A percentile compares a stretch with the other conserved stretches of the same genome.
These are phyloP conservation scores for Pestalotiopsis sp. DNA, from an alignment of 2,329 filamentous ascomycete species.

Conservation along the genomic window DNA sequence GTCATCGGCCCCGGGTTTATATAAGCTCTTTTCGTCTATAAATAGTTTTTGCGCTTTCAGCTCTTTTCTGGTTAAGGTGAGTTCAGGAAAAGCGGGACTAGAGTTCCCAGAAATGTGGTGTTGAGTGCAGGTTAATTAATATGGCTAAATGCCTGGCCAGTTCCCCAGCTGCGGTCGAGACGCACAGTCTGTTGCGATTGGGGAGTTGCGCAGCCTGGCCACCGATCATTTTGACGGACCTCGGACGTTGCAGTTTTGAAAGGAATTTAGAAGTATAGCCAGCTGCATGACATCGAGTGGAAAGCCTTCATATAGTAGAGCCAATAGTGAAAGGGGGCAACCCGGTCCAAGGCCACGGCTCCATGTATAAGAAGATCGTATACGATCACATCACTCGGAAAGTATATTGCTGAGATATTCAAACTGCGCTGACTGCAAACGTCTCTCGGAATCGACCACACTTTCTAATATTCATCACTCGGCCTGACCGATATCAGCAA, in stretches of 20 bases:
- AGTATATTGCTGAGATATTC: background rate
- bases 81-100: background rate
- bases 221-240: background rate
- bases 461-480: background rate
- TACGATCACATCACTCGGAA: background rate
- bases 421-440: background rate
- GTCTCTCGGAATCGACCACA: background rate
- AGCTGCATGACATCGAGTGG: background rate
- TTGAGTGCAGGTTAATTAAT: constrained; percentile 13
- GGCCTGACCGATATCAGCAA: background rate
- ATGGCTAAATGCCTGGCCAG: constrained; percentile 11
- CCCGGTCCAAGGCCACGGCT: background rate
- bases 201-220: background rate
- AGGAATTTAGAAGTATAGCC: background rate
- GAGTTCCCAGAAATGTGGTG: constrained; percentile 7
- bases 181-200: background rate
- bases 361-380: background rate
- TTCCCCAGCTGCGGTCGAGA: background rate
- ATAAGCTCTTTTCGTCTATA: background rate
- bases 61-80: background rate
- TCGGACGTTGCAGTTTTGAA: background rate
- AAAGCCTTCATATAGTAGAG: background rate
- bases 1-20: background rate
- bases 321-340: background rate
- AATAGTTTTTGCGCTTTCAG: background rate